Percentiles rank a stretch among this genome's conserved stretches.
phyloP scores from a whole-genome alignment of 1,284 basidiomycete species.

The Malassezia cuniculi region DNA sequence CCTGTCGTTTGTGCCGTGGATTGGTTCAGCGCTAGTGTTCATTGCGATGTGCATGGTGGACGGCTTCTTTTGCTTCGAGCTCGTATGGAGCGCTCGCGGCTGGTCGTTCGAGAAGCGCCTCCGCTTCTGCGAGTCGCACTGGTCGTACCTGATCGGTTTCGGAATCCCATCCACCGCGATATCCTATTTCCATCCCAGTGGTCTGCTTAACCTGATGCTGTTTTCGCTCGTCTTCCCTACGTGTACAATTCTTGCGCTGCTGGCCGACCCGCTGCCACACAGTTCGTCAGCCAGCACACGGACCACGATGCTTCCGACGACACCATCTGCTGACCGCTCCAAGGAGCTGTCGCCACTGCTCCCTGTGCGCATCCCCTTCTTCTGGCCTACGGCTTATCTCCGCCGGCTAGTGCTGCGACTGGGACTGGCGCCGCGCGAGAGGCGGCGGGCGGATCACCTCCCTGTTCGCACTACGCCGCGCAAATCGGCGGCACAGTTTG shows the following conservation, averaged over 20 bases:
- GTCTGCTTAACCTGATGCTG: slow-evolving; percentile 40
- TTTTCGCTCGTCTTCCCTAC: slow-evolving; percentile 43
- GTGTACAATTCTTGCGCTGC: slow-evolving; percentile 38
- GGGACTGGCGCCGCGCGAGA: background rate
- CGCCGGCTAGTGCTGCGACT: slow-evolving; percentile 5
- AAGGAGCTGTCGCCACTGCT: slow-evolving; percentile 20
- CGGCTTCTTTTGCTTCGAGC: slow-evolving; percentile 44
- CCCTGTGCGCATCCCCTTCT: slow-evolving; percentile 36
- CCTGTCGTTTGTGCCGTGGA: slow-evolving; percentile 26
- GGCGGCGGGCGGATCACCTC: too few relatives aligned
- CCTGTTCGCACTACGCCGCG: slow-evolving; percentile 4
- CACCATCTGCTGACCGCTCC: slow-evolving; percentile 3
- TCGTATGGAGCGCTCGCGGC: slow-evolving; percentile 36
- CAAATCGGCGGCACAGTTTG: slow-evolving; percentile 12
- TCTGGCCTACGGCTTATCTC: slow-evolving; percentile 34
- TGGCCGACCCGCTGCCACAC: slow-evolving; percentile 33
- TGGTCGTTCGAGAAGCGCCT: slow-evolving; percentile 29
- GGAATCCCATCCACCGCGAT: slow-evolving; percentile 39
- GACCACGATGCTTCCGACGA: slow-evolving; percentile 13
- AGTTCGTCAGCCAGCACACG: slow-evolving; percentile 19
- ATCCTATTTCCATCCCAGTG: slow-evolving; percentile 42
- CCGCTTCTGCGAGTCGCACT: slow-evolving; percentile 40
- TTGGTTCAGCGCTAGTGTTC: slow-evolving; percentile 30
- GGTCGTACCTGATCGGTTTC: slow-evolving; percentile 43
- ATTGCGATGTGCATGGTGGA: slow-evolving; percentile 39